Percentiles rank a stretch among this genome's conserved stretches.
These are phyloP conservation scores for Botryobasidium botryosum DNA, from an alignment of 768 basidiomycete genomes.

Conservation along the genomic window DNA sequence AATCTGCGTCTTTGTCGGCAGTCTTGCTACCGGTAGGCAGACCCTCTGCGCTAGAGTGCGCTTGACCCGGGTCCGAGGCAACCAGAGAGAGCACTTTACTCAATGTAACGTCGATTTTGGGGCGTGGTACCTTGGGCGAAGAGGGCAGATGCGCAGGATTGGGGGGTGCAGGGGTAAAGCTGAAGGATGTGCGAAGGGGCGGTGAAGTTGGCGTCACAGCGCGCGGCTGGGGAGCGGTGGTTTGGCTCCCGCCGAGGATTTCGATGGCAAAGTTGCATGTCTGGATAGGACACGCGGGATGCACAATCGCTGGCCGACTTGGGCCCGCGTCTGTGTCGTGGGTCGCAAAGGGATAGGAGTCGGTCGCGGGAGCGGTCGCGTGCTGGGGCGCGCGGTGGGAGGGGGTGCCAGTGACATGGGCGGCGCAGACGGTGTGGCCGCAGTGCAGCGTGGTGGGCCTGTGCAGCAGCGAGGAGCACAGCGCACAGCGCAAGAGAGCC, in stretches of 20 bases:
- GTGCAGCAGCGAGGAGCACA: slow-evolving; percentile 30
- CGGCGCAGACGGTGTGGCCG: slow-evolving; percentile 64
- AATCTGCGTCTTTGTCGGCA: too few species aligned
- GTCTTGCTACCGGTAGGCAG: too few species aligned
- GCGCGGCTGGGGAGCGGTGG: neutral
- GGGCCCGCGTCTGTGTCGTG: too few species aligned
- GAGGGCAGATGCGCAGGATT: slow-evolving; percentile 1
- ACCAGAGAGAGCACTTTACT: slow-evolving; percentile 9
- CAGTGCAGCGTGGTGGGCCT: slow-evolving; percentile 49
- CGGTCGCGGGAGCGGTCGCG: slow-evolving; percentile 8
- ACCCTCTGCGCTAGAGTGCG: too few species aligned
- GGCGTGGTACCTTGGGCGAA: neutral
- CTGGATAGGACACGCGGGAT: slow-evolving; percentile 1
- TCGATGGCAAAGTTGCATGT: neutral
- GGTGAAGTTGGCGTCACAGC: neutral
- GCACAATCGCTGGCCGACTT: neutral
- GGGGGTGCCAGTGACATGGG: slow-evolving; percentile 25
- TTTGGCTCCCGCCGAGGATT: neutral
- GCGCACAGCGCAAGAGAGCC: slow-evolving; percentile 34
- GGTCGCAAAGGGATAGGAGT: neutral
- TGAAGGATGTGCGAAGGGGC: neutral
- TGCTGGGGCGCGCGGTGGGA: slow-evolving; percentile 14
- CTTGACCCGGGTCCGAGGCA: too few species aligned
- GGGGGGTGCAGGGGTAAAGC: neutral
- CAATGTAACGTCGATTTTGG: slow-evolving; percentile 9